Evolutionary conservation across 306 rosid genomes (phyloP).

Genomic region (Canavalia gladiata): DNA sequence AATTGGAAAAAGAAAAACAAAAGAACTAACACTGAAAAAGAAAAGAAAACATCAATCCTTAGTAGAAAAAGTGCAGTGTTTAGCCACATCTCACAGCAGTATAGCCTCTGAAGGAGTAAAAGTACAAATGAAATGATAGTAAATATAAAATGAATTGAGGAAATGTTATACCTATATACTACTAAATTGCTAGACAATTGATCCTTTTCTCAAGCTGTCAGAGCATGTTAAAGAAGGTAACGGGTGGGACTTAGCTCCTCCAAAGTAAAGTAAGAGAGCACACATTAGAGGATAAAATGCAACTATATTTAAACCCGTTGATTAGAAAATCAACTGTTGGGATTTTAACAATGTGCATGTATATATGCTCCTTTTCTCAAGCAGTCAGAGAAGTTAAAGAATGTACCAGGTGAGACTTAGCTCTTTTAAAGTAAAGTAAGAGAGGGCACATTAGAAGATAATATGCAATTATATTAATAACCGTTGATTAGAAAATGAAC

Average conservation of each 20-base stretch:
- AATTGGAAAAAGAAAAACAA: neutral
- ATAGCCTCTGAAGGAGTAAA: neutral
- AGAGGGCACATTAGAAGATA: too few relatives aligned
- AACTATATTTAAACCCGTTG: neutral
- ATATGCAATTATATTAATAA: too few relatives aligned
- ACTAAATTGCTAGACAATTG: conserved; percentile 1
- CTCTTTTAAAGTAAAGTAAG: neutral
- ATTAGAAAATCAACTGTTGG: neutral
- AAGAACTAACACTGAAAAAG: neutral
- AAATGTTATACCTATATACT: neutral
- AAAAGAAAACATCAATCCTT: neutral
- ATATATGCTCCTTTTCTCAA: neutral
- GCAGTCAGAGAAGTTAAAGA: neutral
- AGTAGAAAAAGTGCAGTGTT: conserved; percentile 27
- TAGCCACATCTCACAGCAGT: neutral
- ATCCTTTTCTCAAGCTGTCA: neutral
- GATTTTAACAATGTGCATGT: neutral
- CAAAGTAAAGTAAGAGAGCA: too few relatives aligned
- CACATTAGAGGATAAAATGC: too few relatives aligned
- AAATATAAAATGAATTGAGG: neutral
- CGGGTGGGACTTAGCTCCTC: neutral
- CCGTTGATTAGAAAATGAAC: neutral
- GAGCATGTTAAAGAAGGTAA: neutral
- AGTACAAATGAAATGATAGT: conserved; percentile 1
- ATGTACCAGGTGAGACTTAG: neutral